phyloP scores from a whole-genome alignment of 257 asterid genomes.

The Gentiana macrophylla region DNA sequence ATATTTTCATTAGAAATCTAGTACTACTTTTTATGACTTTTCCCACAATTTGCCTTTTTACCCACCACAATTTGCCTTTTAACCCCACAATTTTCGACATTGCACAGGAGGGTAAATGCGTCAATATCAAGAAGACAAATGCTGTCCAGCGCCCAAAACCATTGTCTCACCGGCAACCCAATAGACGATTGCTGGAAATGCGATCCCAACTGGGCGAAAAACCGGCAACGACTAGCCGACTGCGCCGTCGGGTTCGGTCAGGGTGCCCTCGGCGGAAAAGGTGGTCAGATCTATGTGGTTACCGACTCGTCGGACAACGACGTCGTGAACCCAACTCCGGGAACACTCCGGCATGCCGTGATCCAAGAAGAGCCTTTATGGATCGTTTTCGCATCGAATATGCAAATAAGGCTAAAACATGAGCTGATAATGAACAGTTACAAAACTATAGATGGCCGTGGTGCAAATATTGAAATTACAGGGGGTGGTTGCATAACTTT shows the following conservation, averaged over 20 bases:
- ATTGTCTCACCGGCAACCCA: conserved; percentile 88
- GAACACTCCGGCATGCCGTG: conserved; percentile 81
- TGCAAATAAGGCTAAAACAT: conserved; percentile 67
- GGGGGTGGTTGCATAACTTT: conserved; percentile 80
- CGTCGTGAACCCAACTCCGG: conserved; percentile 57
- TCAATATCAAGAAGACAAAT: conserved; percentile 47
- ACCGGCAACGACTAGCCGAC: conserved; percentile 76
- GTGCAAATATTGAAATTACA: conserved; percentile 65
- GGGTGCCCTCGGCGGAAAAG: conserved; percentile 65
- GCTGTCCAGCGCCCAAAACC: conserved; percentile 30
- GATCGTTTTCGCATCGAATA: conserved; percentile 58
- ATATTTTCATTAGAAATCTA: no score
- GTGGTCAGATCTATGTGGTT: conserved; percentile 57
- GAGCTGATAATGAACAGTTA: conserved; percentile 59
- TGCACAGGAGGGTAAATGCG: conserved; percentile 52
- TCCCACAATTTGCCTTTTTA: no score
- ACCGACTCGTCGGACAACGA: conserved; percentile 77
- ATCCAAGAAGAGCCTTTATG: conserved; percentile 85
- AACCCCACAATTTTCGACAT: background rate
- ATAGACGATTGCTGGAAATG: conserved; percentile 98
- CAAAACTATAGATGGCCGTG: conserved; percentile 87
- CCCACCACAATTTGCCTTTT: conserved; percentile 4
- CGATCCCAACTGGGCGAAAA: conserved; percentile 55
- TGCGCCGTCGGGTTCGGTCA: conserved; percentile 76
- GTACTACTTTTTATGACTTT: background rate